Evolutionary conservation across 2,329 filamentous ascomycete genomes (phyloP).

Genomic region (Capronia epimyces): DNA sequence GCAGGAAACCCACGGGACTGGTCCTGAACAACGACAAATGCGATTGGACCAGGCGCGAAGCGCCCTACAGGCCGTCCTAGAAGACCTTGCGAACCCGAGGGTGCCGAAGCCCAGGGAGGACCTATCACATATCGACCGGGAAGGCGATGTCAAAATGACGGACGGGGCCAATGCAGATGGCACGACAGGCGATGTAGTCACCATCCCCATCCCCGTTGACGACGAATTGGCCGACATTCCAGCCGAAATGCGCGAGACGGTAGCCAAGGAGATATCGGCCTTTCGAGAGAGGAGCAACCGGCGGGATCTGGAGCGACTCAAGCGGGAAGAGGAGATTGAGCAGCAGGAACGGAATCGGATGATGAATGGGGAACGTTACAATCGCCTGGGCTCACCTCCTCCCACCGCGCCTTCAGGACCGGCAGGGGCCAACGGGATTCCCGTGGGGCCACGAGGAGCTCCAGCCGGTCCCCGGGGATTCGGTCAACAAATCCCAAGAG

Average conservation of each 20-base stretch:
- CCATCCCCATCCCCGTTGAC: slow-evolving; percentile 78
- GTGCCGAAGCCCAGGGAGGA: slow-evolving; percentile 43
- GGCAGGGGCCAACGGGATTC: slow-evolving; percentile 65
- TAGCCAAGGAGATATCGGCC: slow-evolving; percentile 86
- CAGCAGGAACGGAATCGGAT: slow-evolving; percentile 68
- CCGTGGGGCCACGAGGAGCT: slow-evolving; percentile 67
- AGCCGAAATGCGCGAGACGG: slow-evolving; percentile 89
- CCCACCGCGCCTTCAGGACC: slow-evolving; percentile 57
- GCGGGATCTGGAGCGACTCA: slow-evolving; percentile 79
- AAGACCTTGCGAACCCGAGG: slow-evolving; percentile 65
- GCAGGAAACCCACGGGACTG: slow-evolving; percentile 60
- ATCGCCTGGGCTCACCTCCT: slow-evolving; percentile 67
- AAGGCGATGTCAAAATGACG: slow-evolving; percentile 63
- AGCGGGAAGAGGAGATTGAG: slow-evolving; percentile 87
- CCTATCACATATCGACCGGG: slow-evolving; percentile 51
- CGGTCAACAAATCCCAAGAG: slow-evolving; percentile 58
- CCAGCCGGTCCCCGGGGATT: slow-evolving; percentile 65
- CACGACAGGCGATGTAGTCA: slow-evolving; percentile 64
- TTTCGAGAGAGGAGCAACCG: slow-evolving; percentile 89
- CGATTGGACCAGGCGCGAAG: slow-evolving; percentile 64
- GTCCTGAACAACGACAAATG: slow-evolving; percentile 57
- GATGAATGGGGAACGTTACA: slow-evolving; percentile 58
- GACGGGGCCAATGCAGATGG: slow-evolving; percentile 49
- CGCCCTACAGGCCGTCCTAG: slow-evolving; percentile 62
- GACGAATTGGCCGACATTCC: slow-evolving; percentile 95